Evolutionary conservation across 2,329 filamentous ascomycete genomes (phyloP).

Genomic region (Achaetomium macrosporum): DNA sequence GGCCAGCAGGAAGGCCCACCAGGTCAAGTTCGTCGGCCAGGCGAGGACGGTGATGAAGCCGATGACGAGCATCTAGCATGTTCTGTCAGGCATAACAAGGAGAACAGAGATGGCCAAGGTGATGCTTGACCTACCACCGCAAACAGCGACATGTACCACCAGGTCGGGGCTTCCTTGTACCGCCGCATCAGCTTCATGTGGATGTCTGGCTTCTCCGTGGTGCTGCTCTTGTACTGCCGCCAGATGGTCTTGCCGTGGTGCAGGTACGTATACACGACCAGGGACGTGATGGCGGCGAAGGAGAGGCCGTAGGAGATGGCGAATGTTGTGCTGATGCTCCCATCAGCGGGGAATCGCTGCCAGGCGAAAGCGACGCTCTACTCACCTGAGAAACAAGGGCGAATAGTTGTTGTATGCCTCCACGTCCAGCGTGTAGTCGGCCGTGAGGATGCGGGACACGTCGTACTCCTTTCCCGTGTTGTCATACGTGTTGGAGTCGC

Average conservation of each 20-base stretch:
- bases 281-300: conserved; percentile 64
- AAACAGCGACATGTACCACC: conserved; percentile 59
- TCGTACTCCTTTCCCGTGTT: conserved; percentile 62
- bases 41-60: conserved; percentile 50
- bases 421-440: conserved; percentile 56
- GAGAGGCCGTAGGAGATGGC: conserved; percentile 64
- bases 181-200: conserved; percentile 60
- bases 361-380: background rate
- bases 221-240: conserved; percentile 54
- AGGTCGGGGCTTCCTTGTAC: conserved; percentile 57
- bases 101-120: background rate
- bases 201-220: conserved; percentile 54
- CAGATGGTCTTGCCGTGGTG: conserved; percentile 63
- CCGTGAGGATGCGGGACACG: conserved; percentile 55
- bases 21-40: conserved; percentile 62
- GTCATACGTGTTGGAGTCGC: conserved; percentile 64
- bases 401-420: conserved; percentile 62
- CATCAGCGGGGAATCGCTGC: background rate
- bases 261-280: conserved; percentile 62
- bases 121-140: conserved; percentile 38
- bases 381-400: conserved; percentile 56
- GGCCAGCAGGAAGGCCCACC: conserved; percentile 67
- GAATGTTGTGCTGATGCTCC: conserved; percentile 57
- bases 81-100: conserved; percentile 13
- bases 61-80: conserved; percentile 42